A percentile compares a stretch with the other conserved stretches of the same genome.
Evolutionary conservation across 345 rosid species (phyloP).

Genomic region (Limnanthes douglasii): DNA sequence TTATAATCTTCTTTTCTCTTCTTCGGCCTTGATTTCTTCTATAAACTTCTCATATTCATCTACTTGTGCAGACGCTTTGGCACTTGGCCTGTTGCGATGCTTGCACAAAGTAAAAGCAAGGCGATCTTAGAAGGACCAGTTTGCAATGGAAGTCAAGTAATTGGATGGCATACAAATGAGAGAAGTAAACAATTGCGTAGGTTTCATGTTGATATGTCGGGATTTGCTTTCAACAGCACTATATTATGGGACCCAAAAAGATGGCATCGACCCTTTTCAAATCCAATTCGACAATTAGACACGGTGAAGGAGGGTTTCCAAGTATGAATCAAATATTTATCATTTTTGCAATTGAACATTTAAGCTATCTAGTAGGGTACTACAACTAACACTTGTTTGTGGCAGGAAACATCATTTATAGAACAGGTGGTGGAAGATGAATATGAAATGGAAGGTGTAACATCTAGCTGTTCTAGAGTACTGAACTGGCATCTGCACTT

Average conservation of each 20-base stretch:
- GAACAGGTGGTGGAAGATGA: conserved; percentile 88
- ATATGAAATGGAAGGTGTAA: conserved; percentile 73
- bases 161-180: conserved; percentile 97
- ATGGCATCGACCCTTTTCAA: conserved; percentile 39
- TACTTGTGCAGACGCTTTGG: conserved; percentile 54
- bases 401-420: conserved; percentile 85
- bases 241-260: conserved; percentile 86
- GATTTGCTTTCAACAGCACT: conserved; percentile 91
- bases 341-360: not conserved
- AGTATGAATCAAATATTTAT: conserved; percentile 22
- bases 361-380: not conserved
- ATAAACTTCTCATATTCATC: conserved; percentile 6
- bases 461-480: conserved; percentile 58
- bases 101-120: conserved; percentile 77
- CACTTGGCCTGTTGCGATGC: conserved; percentile 96
- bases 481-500: conserved; percentile 94
- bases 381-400: not conserved
- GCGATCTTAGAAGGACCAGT: conserved; percentile 83
- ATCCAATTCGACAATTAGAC: conserved; percentile 61
- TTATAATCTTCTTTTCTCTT: not conserved
- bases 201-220: conserved; percentile 95
- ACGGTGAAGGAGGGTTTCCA: conserved; percentile 87
- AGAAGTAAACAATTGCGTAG: conserved; percentile 72
- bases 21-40: not conserved
- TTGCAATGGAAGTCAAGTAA: conserved; percentile 63